Conservation (phyloP, 2,329 filamentous ascomycete genomes). For the Arthrobotrys megalospora region DNA sequence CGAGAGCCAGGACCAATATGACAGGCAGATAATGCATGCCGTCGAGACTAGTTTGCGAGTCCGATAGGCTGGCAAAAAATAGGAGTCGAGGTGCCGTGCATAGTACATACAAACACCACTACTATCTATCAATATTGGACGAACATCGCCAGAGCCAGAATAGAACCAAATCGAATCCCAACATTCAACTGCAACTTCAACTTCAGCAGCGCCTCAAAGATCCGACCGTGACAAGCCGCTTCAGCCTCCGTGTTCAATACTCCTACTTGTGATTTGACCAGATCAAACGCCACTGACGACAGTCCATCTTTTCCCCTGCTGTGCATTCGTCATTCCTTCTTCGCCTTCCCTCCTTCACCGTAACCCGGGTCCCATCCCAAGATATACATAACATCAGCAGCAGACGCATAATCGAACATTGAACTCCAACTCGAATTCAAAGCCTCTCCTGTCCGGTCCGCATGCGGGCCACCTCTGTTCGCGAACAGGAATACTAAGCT, state of each 20-base stretch:
- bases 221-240: not conserved
- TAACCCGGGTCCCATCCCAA: conserved; percentile 25
- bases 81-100: conserved; percentile 41
- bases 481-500: conserved; percentile 47
- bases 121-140: not conserved
- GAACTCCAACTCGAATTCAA: conserved; percentile 27
- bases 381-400: not conserved
- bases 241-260: not conserved
- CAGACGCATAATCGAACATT: conserved; percentile 3
- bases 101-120: conserved; percentile 9
- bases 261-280: not conserved
- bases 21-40: conserved; percentile 44
- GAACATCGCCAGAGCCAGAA: conserved; percentile 35
- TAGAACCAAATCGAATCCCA: not conserved
- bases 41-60: conserved; percentile 13
- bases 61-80: conserved; percentile 38
- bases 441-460: conserved; percentile 14
- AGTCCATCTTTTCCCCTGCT: not conserved
- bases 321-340: conserved; percentile 26
- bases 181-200: not conserved
- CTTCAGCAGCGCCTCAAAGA: not conserved
- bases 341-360: conserved; percentile 1
- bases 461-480: conserved; percentile 50
- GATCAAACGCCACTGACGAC: conserved; percentile 22
- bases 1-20: conserved; percentile 36